phyloP scores from a whole-genome alignment of 352 stramenopile genomes.

The Elongisporangium anandrum region DNA sequence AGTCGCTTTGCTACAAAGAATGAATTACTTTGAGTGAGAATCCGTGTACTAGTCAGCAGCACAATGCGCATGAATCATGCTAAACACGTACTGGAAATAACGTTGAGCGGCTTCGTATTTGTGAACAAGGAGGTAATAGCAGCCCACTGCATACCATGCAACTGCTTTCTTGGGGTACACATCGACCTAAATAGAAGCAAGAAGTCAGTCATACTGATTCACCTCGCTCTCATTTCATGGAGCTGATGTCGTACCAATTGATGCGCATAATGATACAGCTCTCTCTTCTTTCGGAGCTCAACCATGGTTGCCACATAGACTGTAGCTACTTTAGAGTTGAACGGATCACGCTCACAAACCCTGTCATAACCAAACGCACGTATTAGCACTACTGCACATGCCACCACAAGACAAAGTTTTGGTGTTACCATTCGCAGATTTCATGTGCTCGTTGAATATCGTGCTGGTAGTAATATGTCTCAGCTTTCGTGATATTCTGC shows the following conservation, averaged over 20 bases:
- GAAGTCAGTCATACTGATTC: background rate
- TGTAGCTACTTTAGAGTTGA: conserved; percentile 74
- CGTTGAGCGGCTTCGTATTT: conserved; percentile 94
- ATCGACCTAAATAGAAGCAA: conserved; percentile 64
- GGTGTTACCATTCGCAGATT: conserved; percentile 61
- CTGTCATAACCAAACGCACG: conserved; percentile 17
- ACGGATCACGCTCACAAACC: conserved; percentile 70
- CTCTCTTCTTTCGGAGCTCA: conserved; percentile 90
- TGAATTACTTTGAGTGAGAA: background rate
- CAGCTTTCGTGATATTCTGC: conserved; percentile 70
- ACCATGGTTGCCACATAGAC: conserved; percentile 90
- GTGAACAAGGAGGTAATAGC: conserved; percentile 94
- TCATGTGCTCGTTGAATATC: conserved; percentile 76
- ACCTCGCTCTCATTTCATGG: background rate
- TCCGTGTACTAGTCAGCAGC: background rate
- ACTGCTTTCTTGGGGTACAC: conserved; percentile 90
- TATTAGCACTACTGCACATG: background rate
- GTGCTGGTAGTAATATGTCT: conserved; percentile 85
- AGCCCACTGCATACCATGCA: conserved; percentile 95
- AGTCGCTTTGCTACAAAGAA: conserved; percentile 77
- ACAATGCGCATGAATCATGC: background rate
- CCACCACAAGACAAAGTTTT: background rate
- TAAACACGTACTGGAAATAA: conserved; percentile 90
- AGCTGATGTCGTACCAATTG: conserved; percentile 63
- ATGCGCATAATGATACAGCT: conserved; percentile 95